Conservation (phyloP, 1,139 yeast species). For the Saccharomyces pastorianus region DNA sequence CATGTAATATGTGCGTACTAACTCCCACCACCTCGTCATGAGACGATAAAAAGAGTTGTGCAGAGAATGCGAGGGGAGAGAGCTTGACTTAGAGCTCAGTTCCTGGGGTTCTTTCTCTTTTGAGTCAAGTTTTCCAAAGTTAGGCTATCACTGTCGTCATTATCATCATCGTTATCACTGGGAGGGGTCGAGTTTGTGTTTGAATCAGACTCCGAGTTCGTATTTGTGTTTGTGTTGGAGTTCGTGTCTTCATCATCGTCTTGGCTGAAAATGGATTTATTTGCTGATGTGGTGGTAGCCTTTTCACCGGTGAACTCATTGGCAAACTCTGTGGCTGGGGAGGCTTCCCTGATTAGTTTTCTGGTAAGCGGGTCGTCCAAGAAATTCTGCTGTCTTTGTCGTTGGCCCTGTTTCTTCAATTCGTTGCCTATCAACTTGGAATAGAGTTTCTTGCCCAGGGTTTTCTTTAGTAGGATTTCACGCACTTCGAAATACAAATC, state of each 20-base stretch:
- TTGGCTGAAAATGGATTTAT: conserved; percentile 17
- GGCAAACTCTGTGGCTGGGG: conserved; percentile 62
- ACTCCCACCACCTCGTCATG: no score
- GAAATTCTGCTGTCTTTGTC: not conserved
- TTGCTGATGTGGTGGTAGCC: not conserved
- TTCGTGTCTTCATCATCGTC: conserved; percentile 10
- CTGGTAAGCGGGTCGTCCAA: conserved; percentile 3
- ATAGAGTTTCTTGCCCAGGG: conserved; percentile 32
- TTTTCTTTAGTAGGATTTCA: conserved; percentile 54
- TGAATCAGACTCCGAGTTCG: not conserved
- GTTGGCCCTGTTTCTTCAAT: conserved; percentile 12
- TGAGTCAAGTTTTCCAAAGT: not conserved
- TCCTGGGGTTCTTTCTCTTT: not conserved
- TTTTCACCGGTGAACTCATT: conserved; percentile 45
- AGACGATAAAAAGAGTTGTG: not conserved
- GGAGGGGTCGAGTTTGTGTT: conserved; percentile 3
- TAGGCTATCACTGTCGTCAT: not conserved
- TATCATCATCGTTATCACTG: conserved; percentile 1
- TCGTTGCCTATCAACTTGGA: conserved; percentile 26
- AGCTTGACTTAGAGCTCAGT: not conserved
- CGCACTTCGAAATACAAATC: conserved; percentile 79
- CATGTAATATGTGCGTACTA: not conserved
- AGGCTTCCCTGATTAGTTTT: conserved; percentile 27
- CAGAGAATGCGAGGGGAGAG: not conserved
- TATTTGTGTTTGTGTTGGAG: conserved; percentile 3